phyloP scores from a whole-genome alignment of 2,329 filamentous ascomycete genomes.

The Exophiala sp. region DNA sequence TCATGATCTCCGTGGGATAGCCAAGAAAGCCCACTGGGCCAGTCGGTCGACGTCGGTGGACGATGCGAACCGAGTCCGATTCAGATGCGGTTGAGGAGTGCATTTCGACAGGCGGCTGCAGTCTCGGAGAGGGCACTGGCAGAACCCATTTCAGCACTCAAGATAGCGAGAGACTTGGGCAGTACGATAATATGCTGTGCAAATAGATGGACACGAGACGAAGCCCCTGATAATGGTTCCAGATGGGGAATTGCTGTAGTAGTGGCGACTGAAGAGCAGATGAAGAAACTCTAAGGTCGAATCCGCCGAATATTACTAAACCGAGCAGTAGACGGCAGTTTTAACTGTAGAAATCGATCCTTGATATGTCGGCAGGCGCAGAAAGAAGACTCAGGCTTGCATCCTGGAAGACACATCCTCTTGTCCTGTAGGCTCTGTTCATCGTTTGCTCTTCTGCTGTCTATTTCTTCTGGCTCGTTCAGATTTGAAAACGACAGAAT shows the following conservation, averaged over 20 bases:
- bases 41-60: not conserved
- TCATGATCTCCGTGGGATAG: constrained; percentile 16
- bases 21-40: constrained; percentile 16
- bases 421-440: no score
- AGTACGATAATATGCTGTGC: no score
- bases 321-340: no score
- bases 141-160: no score
- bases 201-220: not conserved
- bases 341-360: no score
- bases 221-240: not conserved
- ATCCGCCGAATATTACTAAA: no score
- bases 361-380: not conserved
- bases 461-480: constrained; percentile 21
- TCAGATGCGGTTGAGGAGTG: not conserved
- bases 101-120: not conserved
- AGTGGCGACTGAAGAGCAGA: not conserved
- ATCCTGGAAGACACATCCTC: not conserved
- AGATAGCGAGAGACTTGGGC: no score
- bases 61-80: not conserved
- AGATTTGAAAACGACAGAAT: constrained; percentile 25
- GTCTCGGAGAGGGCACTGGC: no score
- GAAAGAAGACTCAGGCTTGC: not conserved
- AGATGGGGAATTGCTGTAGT: not conserved
- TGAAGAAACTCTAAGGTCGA: not conserved
- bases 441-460: constrained; percentile 17